Percentiles rank a stretch among this genome's conserved stretches.
These are phyloP conservation scores for Calvatia gigantea DNA, from an alignment of 768 basidiomycete species.

Conservation along the genomic window DNA sequence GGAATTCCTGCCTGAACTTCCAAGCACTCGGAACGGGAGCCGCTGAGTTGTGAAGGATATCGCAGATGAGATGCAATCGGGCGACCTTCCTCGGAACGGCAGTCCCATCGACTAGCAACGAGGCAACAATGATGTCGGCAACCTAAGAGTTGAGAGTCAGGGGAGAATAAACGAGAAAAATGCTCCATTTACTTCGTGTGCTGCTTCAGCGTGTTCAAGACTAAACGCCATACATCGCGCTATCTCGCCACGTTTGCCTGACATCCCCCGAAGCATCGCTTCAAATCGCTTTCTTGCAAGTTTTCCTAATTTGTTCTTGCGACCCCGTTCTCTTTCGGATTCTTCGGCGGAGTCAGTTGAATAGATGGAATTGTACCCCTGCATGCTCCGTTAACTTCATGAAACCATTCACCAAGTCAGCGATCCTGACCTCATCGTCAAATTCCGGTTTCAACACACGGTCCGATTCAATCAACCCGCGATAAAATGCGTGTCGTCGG, in stretches of 20 bases:
- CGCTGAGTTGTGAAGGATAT: constrained; percentile 96
- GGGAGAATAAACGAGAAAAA: background rate
- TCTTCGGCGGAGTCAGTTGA: constrained; percentile 95
- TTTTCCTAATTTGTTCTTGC: constrained; percentile 75
- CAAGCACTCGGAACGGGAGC: constrained; percentile 93
- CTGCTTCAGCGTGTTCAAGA: constrained; percentile 93
- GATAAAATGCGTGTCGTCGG: constrained; percentile 68
- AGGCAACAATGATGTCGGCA: constrained; percentile 85
- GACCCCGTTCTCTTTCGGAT: constrained; percentile 78
- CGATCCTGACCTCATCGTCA: constrained; percentile 76
- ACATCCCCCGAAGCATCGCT: constrained; percentile 83
- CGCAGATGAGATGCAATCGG: constrained; percentile 91
- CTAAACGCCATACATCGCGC: constrained; percentile 98
- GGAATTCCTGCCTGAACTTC: constrained; percentile 96
- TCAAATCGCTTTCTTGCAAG: constrained; percentile 84
- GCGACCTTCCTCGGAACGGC: constrained; percentile 98
- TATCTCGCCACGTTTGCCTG: constrained; percentile 84
- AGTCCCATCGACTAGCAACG: constrained; percentile 86
- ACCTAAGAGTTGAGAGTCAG: constrained; percentile 48
- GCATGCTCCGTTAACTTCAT: background rate
- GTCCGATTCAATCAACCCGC: constrained; percentile 60
- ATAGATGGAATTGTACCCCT: constrained; percentile 87
- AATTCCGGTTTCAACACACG: constrained; percentile 63
- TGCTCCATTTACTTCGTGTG: constrained; percentile 65
- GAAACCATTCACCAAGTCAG: background rate